Evolutionary conservation across 805 yeast species (phyloP), one percentile per base, ranked within the genome.

Genomic region (Yarrowia sp.): DNA sequence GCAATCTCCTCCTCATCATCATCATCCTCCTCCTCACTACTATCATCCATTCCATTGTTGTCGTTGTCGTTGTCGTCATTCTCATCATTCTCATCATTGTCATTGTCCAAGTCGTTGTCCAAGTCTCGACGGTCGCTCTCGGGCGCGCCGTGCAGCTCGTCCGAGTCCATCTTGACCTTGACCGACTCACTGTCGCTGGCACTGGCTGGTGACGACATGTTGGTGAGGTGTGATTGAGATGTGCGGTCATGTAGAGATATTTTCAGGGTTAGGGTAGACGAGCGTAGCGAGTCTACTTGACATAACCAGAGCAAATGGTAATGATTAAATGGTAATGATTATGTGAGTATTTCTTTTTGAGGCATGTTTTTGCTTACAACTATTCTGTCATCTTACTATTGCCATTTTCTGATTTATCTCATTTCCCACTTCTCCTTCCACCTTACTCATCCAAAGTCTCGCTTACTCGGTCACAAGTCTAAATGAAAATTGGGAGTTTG

Each of bases 1-100:
- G 88, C 84, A 56, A 90, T 86, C 74, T 93, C 98, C 71, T 93
- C 97, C 74, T 90, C 97, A 74, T 92, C 96, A 38, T 91, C 97
- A 38, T 91, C 96, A 9, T 90, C 97, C 47, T 92, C 98, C 70
- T 93, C 98, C 67, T 90, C 96, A 13, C 95, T 89, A 10, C 96
- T 90, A 72, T 90, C 95, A 70, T 80, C 83, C 58, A 82, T 84
- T 47, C 83, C 85, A 9, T 60, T 70, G 50, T 34, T 47, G 43
- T 64, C 53, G 33, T 34, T 47, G 14, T 65, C 68, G 39, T 70
- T 71, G 20, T 70, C 71, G 24, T 69, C 72, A 24, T 67, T 70
- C 36, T 53, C 69, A 30, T 60, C 55, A 24, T 30, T 50, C 17
- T 63, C 68, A 38, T 70, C 72, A 36, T 70, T 72, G 30, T 68